Percentiles rank a stretch among this genome's conserved stretches.
These are phyloP conservation scores for Suhomyces bokatorum DNA, from an alignment of 1,139 yeast species.

Conservation along the genomic window DNA sequence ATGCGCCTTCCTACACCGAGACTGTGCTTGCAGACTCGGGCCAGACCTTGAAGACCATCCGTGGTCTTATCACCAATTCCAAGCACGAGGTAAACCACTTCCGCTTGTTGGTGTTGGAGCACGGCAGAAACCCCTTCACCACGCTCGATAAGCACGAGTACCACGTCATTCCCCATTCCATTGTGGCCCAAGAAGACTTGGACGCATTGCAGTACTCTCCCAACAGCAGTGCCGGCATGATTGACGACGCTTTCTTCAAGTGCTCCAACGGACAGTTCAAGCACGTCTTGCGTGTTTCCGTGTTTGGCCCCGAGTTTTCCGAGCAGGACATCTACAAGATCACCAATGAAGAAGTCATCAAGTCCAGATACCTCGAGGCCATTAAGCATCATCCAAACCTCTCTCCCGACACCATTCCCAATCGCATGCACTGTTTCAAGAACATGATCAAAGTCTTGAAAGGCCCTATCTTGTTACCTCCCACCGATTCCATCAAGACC, in stretches of 20 bases:
- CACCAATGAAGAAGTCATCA: slow-evolving; percentile 28
- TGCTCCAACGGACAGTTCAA: slow-evolving; percentile 27
- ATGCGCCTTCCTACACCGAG: slow-evolving; percentile 32
- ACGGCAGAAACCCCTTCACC: slow-evolving; percentile 22
- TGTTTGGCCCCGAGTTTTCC: slow-evolving; percentile 35
- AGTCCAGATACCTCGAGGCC: slow-evolving; percentile 30
- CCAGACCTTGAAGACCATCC: slow-evolving; percentile 27
- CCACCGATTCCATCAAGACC: slow-evolving; percentile 49
- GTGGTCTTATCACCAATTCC: slow-evolving; percentile 36
- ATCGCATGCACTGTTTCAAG: slow-evolving; percentile 53
- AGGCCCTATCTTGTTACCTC: slow-evolving; percentile 55
- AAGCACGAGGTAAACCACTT: slow-evolving; percentile 32
- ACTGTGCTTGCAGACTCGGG: slow-evolving; percentile 20
- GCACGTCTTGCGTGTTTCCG: slow-evolving; percentile 37
- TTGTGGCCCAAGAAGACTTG: slow-evolving; percentile 32
- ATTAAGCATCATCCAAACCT: slow-evolving; percentile 31
- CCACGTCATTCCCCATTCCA: slow-evolving; percentile 30
- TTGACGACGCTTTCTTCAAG: slow-evolving; percentile 41
- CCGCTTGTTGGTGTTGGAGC: slow-evolving; percentile 32
- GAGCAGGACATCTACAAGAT: slow-evolving; percentile 28
- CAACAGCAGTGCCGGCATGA: slow-evolving; percentile 9
- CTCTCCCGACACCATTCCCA: slow-evolving; percentile 43
- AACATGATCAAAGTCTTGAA: slow-evolving; percentile 59
- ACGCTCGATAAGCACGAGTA: slow-evolving; percentile 37
- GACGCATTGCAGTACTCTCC: slow-evolving; percentile 13